Base-by-base conservation (phyloP, 768 basidiomycete genomes). In the Suillus subaureus region DNA sequence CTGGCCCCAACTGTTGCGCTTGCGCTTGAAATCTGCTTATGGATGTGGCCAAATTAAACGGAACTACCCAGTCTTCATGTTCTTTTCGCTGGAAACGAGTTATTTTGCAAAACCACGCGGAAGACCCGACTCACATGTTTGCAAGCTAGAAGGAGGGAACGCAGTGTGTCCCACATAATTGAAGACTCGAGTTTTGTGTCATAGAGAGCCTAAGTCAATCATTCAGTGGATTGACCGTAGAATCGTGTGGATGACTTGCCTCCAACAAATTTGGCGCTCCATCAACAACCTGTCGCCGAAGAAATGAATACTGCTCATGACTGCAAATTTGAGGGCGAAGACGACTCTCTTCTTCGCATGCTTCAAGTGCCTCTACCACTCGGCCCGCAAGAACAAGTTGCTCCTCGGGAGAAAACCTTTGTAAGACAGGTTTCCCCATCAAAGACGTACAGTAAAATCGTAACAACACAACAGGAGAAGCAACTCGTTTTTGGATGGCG, bases 281-380 rank as follows among this genome's bases (percentile, higher is more conserved):
- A 66, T 88, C 86, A 4, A 85, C 78, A 43, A 85, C 74, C 67
- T 84, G 83, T 66, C 79, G 80, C 45, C 79, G 82, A 55, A 86
- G 69, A 33, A 75, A 70, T n/a, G 72, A 62, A 56, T 80, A 67
- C 66, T 80, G 72, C 3, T 74, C 74, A 23, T 72, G 73, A 23
- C 71, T 68, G 21, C 69, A 67, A 9, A 67, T 71, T 56, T 78
- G 72, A 55, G 71, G 31, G 8, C 71, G 73, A 39, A 73, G 68
- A 52, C 62, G 67, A 61, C 67, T 68, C 63, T 72, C 69, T 62
- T 62, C 72, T 68, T 80, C 76, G 68, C 81, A 81, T 45, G 80
- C 77, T 61, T 72, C 72, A 63, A 87, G 78, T 0, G 79, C 69
- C 57, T 82, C 80, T 63, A 83, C 80, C 26, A 88, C 73, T 70